phyloP scores from a whole-genome alignment of 495 filamentous ascomycete genomes.

The Amphirosellinia nigrospora region DNA sequence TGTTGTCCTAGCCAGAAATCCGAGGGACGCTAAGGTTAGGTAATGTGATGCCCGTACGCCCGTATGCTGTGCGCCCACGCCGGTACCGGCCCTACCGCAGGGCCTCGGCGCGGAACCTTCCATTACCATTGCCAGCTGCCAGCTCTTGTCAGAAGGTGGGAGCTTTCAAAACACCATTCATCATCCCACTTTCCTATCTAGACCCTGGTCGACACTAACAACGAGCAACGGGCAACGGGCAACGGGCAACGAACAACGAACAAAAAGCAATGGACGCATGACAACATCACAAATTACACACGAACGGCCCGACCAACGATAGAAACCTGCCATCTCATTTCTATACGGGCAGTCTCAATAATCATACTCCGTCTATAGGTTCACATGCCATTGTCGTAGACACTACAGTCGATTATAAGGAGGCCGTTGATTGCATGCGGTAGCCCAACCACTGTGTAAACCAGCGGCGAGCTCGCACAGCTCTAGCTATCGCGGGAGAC shows the following conservation, averaged over 20 bases:
- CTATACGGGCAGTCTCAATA: background rate
- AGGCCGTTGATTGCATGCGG: background rate
- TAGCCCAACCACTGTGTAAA: background rate
- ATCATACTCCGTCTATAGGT: background rate
- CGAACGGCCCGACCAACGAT: background rate
- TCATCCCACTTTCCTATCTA: no score
- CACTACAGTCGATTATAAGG: background rate
- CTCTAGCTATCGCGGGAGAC: no score
- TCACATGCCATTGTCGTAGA: background rate
- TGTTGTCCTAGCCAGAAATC: background rate
- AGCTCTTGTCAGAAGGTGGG: background rate
- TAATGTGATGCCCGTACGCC: no score
- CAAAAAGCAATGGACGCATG: no score
- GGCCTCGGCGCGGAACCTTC: no score
- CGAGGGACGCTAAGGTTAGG: background rate
- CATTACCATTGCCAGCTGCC: constrained; percentile 4
- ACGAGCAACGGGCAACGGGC: background rate
- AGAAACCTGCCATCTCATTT: background rate
- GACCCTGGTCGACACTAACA: no score
- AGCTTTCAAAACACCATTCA: background rate
- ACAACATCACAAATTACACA: background rate
- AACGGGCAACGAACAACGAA: background rate
- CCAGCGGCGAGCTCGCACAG: background rate
- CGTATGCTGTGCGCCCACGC: background rate
- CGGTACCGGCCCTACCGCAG: background rate